Base-by-base conservation (phyloP, 148 eudicot genomes). In the Camellia lanceoleosa region DNA sequence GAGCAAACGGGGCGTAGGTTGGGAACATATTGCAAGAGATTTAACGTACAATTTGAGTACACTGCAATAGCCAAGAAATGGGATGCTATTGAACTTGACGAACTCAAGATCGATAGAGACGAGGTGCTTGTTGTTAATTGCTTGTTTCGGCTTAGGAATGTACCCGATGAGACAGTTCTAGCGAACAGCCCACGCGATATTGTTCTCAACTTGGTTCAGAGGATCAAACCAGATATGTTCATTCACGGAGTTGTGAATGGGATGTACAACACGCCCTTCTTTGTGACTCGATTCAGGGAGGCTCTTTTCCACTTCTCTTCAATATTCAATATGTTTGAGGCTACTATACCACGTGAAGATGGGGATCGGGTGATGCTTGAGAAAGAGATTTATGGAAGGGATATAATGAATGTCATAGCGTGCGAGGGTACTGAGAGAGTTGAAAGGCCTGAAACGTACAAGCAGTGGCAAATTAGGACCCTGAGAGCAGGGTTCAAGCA, bases 1-100 rank as follows among this genome's bases (percentile, higher is more conserved):
- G 89, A 90, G 83, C 86, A 82, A 49, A 90, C 93, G 49, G 93
- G 93, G 7, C 87, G 85, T 43, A 89, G 89, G 10, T 80, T 90
- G 80, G 86, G 82, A 10, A 88, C 72, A 51, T 90, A 90, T 66
- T 88, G 91, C 55, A 81, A 87, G 58, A 83, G 86, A 47, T 90
- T 90, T 61, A 81, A 84, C 6, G 91, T 90, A 41, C 87, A 88
- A 1, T 90, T 90, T 77, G 87, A 90, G 87, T 90, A 80, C 79
- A 89, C 85, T 42, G 86, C 91, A 11, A 74, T 90, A 81, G 93
- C 88, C 19, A 87, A 88, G 63, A 90, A 88, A 76, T 90, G 93
- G 93, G 93, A 88, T 58, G 84, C 85, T 38, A 86, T 90, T 5
- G 85, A 81, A 46, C 52, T 86, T 8, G 87, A 87, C 44, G 91